Base-by-base conservation (phyloP, 2,329 filamentous ascomycete species). In the Trichoderma oligosporum region DNA sequence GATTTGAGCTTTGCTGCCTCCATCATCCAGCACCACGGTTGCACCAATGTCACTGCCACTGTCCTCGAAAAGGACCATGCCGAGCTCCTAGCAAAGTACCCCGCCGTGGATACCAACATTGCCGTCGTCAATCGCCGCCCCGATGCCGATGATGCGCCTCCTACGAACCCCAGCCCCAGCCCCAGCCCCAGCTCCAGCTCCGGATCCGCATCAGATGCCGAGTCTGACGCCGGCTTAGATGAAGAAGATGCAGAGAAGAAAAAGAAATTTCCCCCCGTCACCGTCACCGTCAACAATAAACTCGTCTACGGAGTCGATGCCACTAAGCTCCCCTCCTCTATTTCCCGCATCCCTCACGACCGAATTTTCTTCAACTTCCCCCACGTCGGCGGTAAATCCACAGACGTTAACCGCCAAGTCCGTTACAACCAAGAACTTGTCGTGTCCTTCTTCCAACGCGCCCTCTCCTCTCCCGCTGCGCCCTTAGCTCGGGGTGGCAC, bases 361-460 rank as follows among this genome's bases (percentile, higher is more conserved):
- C 82, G 84, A 57, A 86, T 97, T 61, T 79, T 93, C 63, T 99
- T 97, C 83, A 96, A 97, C 78, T 99, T 99, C 73, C 94, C 94
- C 33, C 94, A 99, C 75, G 88, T 95, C 3, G 94, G 94, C 62
- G 94, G 94, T 44, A 86, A 95, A 66, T 88, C 84, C 62, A 97
- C 88, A 64, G 92, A 97, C 75, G 88, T 97, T 56, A 97, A 97
- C 76, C 82, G 94, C 33, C 94, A 99, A 74, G 91, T 97, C 12
- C 85, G 94, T 57, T 84, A 89, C 71, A 97, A 99, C 75, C 92
- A 96, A 73, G 84, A 88, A 67, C 78, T 91, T 49, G 78, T 91
- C 33, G 85, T 89, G 12, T 76, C 78, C 41, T 89, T 89, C 74
- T 90, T 91, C 74, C 70, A 71, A 59, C 73, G 77, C 56, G 78